phyloP scores from a whole-genome alignment of 2,329 filamentous ascomycete species.

The Verticillium isaacii region DNA sequence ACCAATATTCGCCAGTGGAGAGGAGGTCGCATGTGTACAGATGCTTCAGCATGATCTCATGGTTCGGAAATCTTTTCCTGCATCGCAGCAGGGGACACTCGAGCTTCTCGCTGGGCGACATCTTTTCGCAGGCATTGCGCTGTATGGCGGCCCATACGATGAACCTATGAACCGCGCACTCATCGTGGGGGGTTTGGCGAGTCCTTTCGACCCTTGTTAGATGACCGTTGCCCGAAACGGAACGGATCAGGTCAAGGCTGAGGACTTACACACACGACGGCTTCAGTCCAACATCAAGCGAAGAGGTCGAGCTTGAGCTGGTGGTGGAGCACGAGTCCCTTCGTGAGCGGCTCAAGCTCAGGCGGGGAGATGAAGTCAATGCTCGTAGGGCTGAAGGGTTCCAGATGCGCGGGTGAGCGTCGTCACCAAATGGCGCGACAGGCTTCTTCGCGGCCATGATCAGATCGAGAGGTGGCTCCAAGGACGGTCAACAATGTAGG shows the following conservation, averaged over 20 bases:
- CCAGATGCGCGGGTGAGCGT: slow-evolving; percentile 17
- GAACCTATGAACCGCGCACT: slow-evolving; percentile 49
- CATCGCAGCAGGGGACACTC: slow-evolving; percentile 49
- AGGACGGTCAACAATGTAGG: slow-evolving; percentile 5
- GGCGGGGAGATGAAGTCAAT: slow-evolving; percentile 25
- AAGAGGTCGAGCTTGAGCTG: slow-evolving; percentile 14
- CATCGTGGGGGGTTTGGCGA: slow-evolving; percentile 38
- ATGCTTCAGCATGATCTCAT: slow-evolving; percentile 51
- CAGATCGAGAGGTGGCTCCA: slow-evolving; percentile 1
- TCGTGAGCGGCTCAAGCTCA: slow-evolving; percentile 24
- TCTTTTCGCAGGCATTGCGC: slow-evolving; percentile 43
- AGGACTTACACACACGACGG: slow-evolving; percentile 28
- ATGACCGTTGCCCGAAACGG: not conserved
- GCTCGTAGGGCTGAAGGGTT: slow-evolving; percentile 26
- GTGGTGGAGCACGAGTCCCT: slow-evolving; percentile 22
- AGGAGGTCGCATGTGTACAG: slow-evolving; percentile 44
- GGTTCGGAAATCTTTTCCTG: slow-evolving; percentile 42
- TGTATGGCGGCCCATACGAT: slow-evolving; percentile 53
- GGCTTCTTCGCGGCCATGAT: slow-evolving; percentile 26
- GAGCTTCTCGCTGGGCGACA: slow-evolving; percentile 41
- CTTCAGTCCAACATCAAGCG: slow-evolving; percentile 15
- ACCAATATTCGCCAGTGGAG: slow-evolving; percentile 48
- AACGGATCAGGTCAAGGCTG: not conserved
- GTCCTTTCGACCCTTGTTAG: slow-evolving; percentile 25
- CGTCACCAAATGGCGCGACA: slow-evolving; percentile 17